phyloP scores from a whole-genome alignment of 2,329 filamentous ascomycete genomes.

The Pleomassaria siparia region DNA sequence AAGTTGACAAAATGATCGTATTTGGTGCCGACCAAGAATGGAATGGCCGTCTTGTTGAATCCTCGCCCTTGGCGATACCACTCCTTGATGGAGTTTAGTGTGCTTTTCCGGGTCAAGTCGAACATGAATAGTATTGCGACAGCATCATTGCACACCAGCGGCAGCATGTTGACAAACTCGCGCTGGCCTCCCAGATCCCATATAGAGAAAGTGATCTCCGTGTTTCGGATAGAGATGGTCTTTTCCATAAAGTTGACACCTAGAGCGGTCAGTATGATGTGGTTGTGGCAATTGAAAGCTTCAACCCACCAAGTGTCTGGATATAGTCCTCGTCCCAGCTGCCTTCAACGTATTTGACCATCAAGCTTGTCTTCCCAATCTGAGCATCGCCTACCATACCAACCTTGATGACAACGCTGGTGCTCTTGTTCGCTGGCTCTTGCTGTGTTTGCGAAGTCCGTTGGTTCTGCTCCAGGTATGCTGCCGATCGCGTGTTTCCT shows the following conservation, averaged over 20 bases:
- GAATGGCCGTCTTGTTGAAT: constrained; percentile 99
- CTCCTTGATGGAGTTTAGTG: constrained; percentile 98
- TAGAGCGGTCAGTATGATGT: constrained; percentile 38
- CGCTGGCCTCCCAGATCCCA: constrained; percentile 98
- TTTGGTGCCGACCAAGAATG: constrained; percentile 94
- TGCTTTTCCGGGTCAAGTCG: constrained; percentile 95
- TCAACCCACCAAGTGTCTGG: constrained; percentile 75
- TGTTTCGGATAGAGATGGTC: constrained; percentile 98
- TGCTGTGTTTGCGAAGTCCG: constrained; percentile 45
- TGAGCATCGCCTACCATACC: constrained; percentile 99
- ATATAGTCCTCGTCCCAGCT: constrained; percentile 99
- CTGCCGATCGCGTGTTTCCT: constrained; percentile 32
- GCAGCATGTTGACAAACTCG: constrained; percentile 99
- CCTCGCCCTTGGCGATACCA: constrained; percentile 98
- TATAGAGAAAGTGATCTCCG: constrained; percentile 98
- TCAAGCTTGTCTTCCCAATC: constrained; percentile 97
- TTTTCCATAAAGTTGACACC: constrained; percentile 99
- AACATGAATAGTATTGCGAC: constrained; percentile 99
- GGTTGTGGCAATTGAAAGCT: not conserved
- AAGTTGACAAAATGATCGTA: constrained; percentile 99
- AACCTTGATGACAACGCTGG: constrained; percentile 93
- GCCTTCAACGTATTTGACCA: constrained; percentile 99
- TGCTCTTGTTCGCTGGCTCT: constrained; percentile 50
- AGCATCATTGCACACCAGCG: constrained; percentile 98
- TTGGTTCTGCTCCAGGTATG: constrained; percentile 53